Evolutionary conservation across 1,284 basidiomycete species (phyloP).

Genomic region (Trichosporon sp.): DNA sequence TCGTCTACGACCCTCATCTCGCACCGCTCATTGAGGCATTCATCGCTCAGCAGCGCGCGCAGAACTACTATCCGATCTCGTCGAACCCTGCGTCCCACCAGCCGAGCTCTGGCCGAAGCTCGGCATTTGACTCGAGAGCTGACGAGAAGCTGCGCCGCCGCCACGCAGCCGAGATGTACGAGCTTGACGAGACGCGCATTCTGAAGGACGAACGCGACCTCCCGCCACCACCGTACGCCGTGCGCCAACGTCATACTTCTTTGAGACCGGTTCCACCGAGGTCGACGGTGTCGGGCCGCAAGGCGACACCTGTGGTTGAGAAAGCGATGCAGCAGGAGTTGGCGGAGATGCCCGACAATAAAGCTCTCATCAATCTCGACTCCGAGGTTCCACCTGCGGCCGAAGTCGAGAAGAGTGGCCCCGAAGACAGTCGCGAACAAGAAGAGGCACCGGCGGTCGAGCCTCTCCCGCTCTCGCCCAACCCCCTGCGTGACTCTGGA

Average conservation of each 20-base stretch:
- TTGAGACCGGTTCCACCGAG: not conserved
- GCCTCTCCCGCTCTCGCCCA: not conserved
- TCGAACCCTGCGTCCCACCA: not conserved
- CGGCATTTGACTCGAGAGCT: not conserved
- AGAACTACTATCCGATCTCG: constrained; percentile 3
- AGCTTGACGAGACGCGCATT: constrained; percentile 15
- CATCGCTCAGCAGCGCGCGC: constrained; percentile 21
- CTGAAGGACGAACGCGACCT: constrained; percentile 2
- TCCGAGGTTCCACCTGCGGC: not conserved
- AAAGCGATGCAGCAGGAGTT: not conserved
- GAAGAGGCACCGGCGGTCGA: not conserved
- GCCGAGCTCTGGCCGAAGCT: constrained; percentile 7
- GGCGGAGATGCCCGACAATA: not conserved
- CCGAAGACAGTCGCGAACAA: not conserved
- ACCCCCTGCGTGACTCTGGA: not conserved
- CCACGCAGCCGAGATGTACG: constrained; percentile 11
- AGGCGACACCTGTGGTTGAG: not conserved
- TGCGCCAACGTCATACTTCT: not conserved
- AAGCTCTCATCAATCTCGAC: not conserved
- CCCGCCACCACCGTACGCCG: not conserved
- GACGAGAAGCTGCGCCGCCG: constrained; percentile 8
- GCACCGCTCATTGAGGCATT: constrained; percentile 37
- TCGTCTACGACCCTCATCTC: constrained; percentile 43
- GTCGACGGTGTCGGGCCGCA: not conserved
- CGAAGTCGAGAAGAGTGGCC: not conserved